A percentile compares a stretch with the other conserved stretches of the same genome.
Evolutionary conservation across 176 grass and related monocot species (phyloP).

Genomic region (Triticum urartu): DNA sequence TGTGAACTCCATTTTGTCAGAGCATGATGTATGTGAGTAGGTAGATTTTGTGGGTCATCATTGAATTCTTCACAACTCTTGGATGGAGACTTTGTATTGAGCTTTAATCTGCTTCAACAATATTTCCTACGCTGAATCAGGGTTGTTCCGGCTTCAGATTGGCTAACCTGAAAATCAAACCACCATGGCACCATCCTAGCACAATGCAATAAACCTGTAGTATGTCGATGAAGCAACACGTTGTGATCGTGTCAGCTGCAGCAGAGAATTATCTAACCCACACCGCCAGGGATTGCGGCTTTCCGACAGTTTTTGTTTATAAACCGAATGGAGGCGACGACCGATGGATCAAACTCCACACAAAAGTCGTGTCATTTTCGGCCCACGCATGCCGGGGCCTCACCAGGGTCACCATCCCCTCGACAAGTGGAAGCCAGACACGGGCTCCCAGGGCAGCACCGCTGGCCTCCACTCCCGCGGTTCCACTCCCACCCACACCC

Average conservation of each 20-base stretch:
- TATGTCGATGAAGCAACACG: background rate
- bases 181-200: no score
- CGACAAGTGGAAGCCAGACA: conserved; percentile 27
- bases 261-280: background rate
- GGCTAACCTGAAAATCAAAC: no score
- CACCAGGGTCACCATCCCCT: background rate
- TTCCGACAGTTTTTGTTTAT: background rate
- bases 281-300: background rate
- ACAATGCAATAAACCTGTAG: no score
- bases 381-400: background rate
- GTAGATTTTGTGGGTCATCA: no score
- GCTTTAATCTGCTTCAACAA: no score
- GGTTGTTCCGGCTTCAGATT: no score
- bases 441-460: background rate
- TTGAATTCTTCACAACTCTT: no score
- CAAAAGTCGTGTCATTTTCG: background rate
- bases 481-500: background rate
- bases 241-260: background rate
- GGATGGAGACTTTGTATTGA: no score
- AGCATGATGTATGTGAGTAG: no score
- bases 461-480: conserved; percentile 24
- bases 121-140: no score
- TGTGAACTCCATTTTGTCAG: no score
- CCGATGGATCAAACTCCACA: background rate
- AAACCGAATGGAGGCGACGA: background rate